Base-by-base conservation (phyloP, 2,329 filamentous ascomycete species). In the Fusarium sp. region DNA sequence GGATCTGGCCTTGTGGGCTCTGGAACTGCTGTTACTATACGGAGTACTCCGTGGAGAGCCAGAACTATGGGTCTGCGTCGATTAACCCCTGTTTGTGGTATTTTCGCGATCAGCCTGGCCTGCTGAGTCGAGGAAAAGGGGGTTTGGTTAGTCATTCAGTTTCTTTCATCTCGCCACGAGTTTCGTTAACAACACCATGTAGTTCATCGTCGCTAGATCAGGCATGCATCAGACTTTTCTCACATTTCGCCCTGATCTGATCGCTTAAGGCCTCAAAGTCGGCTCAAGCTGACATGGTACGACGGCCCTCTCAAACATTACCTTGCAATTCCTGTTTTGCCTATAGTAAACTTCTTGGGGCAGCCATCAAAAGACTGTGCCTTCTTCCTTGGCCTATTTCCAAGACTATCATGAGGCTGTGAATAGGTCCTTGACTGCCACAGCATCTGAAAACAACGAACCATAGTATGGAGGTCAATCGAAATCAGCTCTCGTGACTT, bases 71-170 rank as follows among this genome's bases (percentile, higher is more conserved):
- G 52, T 53, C 61, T 51, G 39, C 59, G 39, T 40, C 31, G 45
- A 59, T 46, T 21, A 31, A 17, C 28, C 52, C 43, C 44, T 34
- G 61, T 9, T 31, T 39, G 17, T 46, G 39, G 39, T 58, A 19
- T 49, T 63, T 54, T 62, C 58, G 43, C 44, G 31, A 64, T 59
- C 52, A 65, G 52, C 52, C 46, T 45, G 17, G 38, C n/a, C 36
- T 57, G 28, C 55, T 36, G 22, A 43, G 46, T 44, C 21, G 15
- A 15, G 47, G 17, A 59, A 65, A 51, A 57, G 60, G 45, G 45
- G 55, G 47, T 54, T 57, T 57, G 31, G 36, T 57, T 54, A 43
- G 47, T 53, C 55, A 43, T 43, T 51, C 11, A n/a, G 17, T 22
- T 19, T 17, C 13, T 33, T 19, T 63, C 28, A 64, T 64, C 46